Conservation (phyloP, 2,329 filamentous ascomycete species). For the Aspergillus costaricaensis region DNA sequence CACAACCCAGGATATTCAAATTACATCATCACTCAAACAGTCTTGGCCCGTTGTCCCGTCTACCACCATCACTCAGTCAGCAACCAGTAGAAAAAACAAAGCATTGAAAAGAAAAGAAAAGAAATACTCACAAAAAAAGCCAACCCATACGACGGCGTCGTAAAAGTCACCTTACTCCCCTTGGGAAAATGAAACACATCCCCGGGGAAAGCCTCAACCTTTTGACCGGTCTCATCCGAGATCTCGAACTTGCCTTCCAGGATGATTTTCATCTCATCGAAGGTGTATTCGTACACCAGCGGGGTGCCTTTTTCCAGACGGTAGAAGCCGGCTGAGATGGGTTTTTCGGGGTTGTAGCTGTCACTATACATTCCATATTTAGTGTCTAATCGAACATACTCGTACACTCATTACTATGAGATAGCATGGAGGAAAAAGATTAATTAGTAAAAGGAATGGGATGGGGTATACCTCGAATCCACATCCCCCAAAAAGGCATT, state of each 20-base stretch:
- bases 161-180: constrained; percentile 67
- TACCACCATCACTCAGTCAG: constrained; percentile 11
- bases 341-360: constrained; percentile 57
- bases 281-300: constrained; percentile 68
- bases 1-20: background rate
- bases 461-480: constrained; percentile 49
- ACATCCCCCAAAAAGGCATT: constrained; percentile 70
- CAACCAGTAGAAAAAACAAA: background rate
- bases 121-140: constrained; percentile 54
- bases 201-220: constrained; percentile 60
- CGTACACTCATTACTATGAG: too few relatives aligned
- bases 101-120: background rate
- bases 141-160: constrained; percentile 61
- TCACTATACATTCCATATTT: constrained; percentile 41
- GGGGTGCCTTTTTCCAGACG: constrained; percentile 67
- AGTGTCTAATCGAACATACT: too few relatives aligned
- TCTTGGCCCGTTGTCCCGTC: constrained; percentile 36
- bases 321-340: constrained; percentile 66
- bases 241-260: constrained; percentile 68
- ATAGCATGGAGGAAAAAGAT: background rate
- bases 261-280: constrained; percentile 75
- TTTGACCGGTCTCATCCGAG: constrained; percentile 61
- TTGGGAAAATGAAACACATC: constrained; percentile 71
- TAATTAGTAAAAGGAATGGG: background rate
- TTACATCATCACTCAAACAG: constrained; percentile 21